Evolutionary conservation across 148 eudicot genomes (phyloP).

Genomic region (Rhododendron vialii): DNA sequence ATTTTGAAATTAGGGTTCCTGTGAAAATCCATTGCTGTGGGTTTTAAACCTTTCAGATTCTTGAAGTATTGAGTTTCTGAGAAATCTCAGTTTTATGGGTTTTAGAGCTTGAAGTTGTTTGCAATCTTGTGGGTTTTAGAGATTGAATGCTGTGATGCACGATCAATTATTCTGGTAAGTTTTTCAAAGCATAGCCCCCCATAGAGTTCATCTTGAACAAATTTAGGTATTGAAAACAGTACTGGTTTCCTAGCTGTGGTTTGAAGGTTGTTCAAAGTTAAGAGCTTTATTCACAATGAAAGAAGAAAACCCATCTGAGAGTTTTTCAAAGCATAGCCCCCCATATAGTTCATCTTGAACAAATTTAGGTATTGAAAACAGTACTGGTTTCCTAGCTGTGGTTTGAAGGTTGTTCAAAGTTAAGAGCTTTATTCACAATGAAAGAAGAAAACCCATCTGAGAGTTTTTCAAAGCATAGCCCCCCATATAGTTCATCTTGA

Average conservation of each 20-base stretch:
- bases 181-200: background rate
- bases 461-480: background rate
- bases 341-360: no score
- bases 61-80: background rate
- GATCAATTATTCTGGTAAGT: background rate
- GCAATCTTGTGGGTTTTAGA: constrained; percentile 1
- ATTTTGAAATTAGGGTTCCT: background rate
- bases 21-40: background rate
- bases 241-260: no score
- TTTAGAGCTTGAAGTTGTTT: background rate
- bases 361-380: no score
- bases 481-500: background rate
- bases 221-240: no score
- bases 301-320: no score
- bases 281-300: no score
- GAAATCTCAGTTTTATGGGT: constrained; percentile 5
- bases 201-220: no score
- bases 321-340: background rate
- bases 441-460: no score
- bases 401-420: no score
- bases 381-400: no score
- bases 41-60: background rate
- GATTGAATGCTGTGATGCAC: background rate
- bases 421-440: no score
- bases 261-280: no score